Conservation (phyloP, 1,284 basidiomycete genomes). For the Pseudozyma thailandica region DNA sequence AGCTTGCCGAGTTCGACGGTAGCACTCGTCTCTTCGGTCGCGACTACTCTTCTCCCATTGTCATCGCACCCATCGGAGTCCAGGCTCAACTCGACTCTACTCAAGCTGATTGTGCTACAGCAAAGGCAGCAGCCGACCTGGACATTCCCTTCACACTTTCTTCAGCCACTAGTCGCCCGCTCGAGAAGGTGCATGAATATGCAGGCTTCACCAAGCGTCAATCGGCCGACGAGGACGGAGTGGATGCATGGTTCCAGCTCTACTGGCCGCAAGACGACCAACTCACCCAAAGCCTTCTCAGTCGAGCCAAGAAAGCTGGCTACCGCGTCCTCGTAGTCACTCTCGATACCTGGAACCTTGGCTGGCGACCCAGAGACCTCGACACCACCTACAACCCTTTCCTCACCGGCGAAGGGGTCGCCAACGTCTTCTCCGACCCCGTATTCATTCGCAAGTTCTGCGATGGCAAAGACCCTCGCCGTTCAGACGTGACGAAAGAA, state of each 20-base stretch:
- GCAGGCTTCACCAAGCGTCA: conserved; percentile 28
- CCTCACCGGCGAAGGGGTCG: conserved; percentile 71
- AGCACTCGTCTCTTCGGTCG: conserved; percentile 46
- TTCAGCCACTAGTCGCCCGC: conserved; percentile 46
- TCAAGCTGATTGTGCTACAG: conserved; percentile 49
- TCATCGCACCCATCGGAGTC: conserved; percentile 60
- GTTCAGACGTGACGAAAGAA: conserved; percentile 47
- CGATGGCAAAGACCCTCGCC: conserved; percentile 42
- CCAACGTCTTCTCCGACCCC: conserved; percentile 60
- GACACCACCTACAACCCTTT: conserved; percentile 74
- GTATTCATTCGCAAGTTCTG: conserved; percentile 48
- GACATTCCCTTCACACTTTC: conserved; percentile 55
- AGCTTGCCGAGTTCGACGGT: conserved; percentile 39
- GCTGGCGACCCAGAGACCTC: conserved; percentile 55
- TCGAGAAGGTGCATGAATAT: conserved; percentile 50
- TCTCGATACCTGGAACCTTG: conserved; percentile 59
- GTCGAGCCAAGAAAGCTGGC: conserved; percentile 75
- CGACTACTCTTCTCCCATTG: conserved; percentile 51
- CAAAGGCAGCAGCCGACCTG: conserved; percentile 41
- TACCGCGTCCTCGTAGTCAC: conserved; percentile 75
- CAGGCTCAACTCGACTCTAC: conserved; percentile 49
- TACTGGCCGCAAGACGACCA: conserved; percentile 74
- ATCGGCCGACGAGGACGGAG: conserved; percentile 20
- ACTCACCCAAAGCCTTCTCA: conserved; percentile 75
- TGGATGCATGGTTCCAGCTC: conserved; percentile 61